Conservation (phyloP, 1,284 basidiomycete genomes). For the Sporisorium scitamineum region DNA sequence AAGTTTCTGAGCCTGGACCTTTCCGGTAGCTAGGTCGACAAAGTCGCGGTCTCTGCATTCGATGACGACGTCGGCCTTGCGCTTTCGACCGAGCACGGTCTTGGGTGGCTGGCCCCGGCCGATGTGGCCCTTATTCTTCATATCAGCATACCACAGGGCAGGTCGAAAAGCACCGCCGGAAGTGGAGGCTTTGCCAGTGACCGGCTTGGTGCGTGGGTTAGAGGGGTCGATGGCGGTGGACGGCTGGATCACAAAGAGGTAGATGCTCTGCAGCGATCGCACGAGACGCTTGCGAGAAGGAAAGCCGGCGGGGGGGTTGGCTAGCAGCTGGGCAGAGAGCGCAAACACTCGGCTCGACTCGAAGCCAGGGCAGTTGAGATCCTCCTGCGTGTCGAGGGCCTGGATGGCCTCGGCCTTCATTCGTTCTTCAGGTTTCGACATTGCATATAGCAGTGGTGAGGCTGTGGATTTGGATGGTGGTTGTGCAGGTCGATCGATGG, state of each 20-base stretch:
- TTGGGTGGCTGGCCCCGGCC: slow-evolving; percentile 61
- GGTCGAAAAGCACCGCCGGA: slow-evolving; percentile 63
- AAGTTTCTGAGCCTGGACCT: slow-evolving; percentile 53
- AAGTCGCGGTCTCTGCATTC: slow-evolving; percentile 65
- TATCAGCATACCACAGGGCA: slow-evolving; percentile 60
- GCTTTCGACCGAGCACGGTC: slow-evolving; percentile 58
- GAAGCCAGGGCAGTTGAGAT: slow-evolving; percentile 59
- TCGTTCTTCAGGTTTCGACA: slow-evolving; percentile 35
- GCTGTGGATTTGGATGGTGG: no score
- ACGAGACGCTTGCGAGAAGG: slow-evolving; percentile 56
- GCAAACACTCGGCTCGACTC: slow-evolving; percentile 64
- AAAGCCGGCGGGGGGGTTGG: slow-evolving; percentile 52
- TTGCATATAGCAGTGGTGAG: neutral
- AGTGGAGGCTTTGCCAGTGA: slow-evolving; percentile 27
- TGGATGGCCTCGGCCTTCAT: slow-evolving; percentile 53
- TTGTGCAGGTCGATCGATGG: neutral
- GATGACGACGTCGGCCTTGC: slow-evolving; percentile 62
- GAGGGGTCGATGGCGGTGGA: slow-evolving; percentile 51
- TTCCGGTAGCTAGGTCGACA: slow-evolving; percentile 63
- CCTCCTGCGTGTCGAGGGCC: slow-evolving; percentile 49
- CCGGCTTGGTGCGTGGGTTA: slow-evolving; percentile 61
- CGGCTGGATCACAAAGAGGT: slow-evolving; percentile 65
- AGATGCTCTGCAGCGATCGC: slow-evolving; percentile 58
- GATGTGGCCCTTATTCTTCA: slow-evolving; percentile 49
- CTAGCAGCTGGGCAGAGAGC: slow-evolving; percentile 54